Evolutionary conservation across 768 basidiomycete species (phyloP), one percentile per base, ranked within the genome.

Genomic region (Psilocybe cubensis): DNA sequence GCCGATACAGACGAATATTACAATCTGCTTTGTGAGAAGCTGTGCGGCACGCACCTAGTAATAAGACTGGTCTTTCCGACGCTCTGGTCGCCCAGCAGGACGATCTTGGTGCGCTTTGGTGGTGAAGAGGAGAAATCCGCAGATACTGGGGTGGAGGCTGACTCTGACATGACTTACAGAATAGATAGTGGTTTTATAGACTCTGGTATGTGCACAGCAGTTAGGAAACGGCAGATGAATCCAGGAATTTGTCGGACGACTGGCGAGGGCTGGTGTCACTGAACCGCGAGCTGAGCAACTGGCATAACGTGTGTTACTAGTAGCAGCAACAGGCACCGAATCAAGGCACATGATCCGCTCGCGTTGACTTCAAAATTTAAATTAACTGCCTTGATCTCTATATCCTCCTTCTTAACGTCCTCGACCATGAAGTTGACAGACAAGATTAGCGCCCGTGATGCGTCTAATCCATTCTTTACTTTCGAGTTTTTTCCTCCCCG

Each of bases 11-110:
- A 1, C 7, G 33, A 3, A 28, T 24, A 42, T 45, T 20, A 52
- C 51, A 42, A n/a, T 25, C 56, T 60, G 58, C 58, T 43, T 56
- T 47, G 38, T 25, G 18, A n/a, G 44, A 42, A 59, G 33, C 46
- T 47, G 46, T 17, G 53, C 48, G 58, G 60, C 52, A 71, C 79
- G 68, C 70, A 95, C 85, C 97, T 86, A 54, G 97, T 98, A 72
- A 99, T 99, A 59, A 99, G 83, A 77, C 92, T 94, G 4, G 97
- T 99, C 85, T 99, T 99, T 44, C 97, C 97, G 51, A 98, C 97
- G 65, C 92, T 94, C 77, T 97, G 96, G 79, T 98, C 96, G 12
- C 96, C 96, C 11, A 98, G 85, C 42, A 98, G 83, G 20, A 97
- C 96, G 42, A 98, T 94, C 79, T 98, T 98, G 56, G 94, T 97